Percentiles rank a stretch among this genome's conserved stretches.
These are phyloP conservation scores for Hypomontagnella submonticulosa DNA, from an alignment of 495 filamentous ascomycete species.

Conservation along the genomic window DNA sequence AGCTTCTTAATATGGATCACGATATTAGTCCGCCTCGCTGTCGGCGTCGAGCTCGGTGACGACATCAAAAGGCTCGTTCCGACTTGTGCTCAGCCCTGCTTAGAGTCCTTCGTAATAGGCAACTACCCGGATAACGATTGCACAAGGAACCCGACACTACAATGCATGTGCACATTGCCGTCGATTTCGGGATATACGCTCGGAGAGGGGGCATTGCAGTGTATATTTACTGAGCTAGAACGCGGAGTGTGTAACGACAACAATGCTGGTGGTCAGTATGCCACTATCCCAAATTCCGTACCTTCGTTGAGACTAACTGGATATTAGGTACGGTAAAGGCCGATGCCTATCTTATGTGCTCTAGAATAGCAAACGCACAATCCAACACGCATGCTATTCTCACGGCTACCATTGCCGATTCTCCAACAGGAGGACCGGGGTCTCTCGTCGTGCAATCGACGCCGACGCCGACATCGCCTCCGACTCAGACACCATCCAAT, in stretches of 20 bases:
- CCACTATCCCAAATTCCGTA: not conserved
- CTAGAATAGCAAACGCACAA: constrained; percentile 61
- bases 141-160: constrained; percentile 60
- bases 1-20: constrained; percentile 53
- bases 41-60: constrained; percentile 50
- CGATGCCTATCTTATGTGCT: constrained; percentile 69
- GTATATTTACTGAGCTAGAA: constrained; percentile 62
- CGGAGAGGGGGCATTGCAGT: constrained; percentile 74
- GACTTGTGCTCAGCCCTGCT: constrained; percentile 70
- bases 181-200: constrained; percentile 73
- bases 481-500: constrained; percentile 20
- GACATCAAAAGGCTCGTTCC: constrained; percentile 66
- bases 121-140: constrained; percentile 66
- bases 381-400: constrained; percentile 69
- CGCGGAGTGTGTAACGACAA: constrained; percentile 54
- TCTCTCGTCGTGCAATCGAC: constrained; percentile 28
- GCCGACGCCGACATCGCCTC: constrained; percentile 31
- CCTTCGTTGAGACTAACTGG: constrained; percentile 34
- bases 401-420: constrained; percentile 57
- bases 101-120: constrained; percentile 68
- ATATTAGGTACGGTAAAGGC: constrained; percentile 46
- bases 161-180: constrained; percentile 70
- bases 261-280: constrained; percentile 52
- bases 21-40: constrained; percentile 40
- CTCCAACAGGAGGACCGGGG: constrained; percentile 33